These are phyloP conservation scores for Pseudocercospora pini-densiflorae DNA, from an alignment of 2,329 filamentous ascomycete species.

Conservation along the genomic window DNA sequence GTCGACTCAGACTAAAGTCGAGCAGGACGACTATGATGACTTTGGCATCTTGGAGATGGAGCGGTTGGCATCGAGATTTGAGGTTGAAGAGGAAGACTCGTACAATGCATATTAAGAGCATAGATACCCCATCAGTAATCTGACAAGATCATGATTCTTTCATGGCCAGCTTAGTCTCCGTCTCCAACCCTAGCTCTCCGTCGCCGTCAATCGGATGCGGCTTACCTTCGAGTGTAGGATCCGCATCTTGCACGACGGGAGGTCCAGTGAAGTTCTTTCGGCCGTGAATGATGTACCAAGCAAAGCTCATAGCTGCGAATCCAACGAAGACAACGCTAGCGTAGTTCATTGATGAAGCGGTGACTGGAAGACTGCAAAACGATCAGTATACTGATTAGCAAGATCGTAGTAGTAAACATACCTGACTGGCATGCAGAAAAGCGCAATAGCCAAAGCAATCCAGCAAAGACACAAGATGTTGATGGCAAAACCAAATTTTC, in stretches of 20 bases:
- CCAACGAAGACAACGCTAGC: conserved; percentile 39
- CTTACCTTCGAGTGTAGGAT: conserved; percentile 34
- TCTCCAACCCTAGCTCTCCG: conserved; percentile 29
- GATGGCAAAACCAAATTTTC: conserved; percentile 69
- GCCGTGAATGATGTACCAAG: conserved; percentile 42
- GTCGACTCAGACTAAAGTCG: neutral
- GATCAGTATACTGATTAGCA: no score
- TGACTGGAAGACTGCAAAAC: conserved; percentile 28
- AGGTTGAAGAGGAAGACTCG: conserved; percentile 4
- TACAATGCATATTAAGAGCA: conserved; percentile 1
- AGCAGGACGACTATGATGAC: conserved; percentile 17
- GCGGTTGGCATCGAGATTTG: conserved; percentile 24
- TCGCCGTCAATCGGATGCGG: conserved; percentile 28
- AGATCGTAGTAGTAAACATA: no score
- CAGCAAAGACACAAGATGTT: conserved; percentile 71
- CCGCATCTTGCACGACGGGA: conserved; percentile 37
- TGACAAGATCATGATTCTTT: conserved; percentile 13
- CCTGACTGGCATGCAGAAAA: conserved; percentile 74
- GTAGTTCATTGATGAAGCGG: conserved; percentile 49
- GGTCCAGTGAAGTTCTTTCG: conserved; percentile 42
- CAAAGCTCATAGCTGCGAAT: conserved; percentile 40
- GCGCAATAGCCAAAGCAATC: conserved; percentile 70
- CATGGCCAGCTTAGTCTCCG: conserved; percentile 17
- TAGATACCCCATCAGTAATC: neutral
- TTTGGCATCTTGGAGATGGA: conserved; percentile 22